Conservation (phyloP, 192 early-diverging fungal genomes). For the Backusella liffmaniae region DNA sequence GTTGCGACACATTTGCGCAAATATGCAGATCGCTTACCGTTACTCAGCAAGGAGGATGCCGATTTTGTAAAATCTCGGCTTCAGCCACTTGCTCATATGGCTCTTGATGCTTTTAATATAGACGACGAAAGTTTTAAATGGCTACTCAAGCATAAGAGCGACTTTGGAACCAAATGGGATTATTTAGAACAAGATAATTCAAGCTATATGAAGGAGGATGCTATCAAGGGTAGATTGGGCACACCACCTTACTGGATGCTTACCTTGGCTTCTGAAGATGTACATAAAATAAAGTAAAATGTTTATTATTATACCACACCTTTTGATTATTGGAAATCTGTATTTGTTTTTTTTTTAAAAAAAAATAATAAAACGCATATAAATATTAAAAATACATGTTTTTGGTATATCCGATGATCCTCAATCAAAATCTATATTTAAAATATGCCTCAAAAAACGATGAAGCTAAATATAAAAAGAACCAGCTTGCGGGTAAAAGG, state of each 20-base stretch:
- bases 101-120: conserved; percentile 39
- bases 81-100: conserved; percentile 48
- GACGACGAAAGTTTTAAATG: neutral
- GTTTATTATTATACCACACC: neutral
- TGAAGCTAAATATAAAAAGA: neutral
- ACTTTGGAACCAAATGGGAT: neutral
- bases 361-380: neutral
- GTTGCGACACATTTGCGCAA: conserved; percentile 41
- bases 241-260: conserved; percentile 57
- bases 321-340: neutral
- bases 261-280: conserved; percentile 1
- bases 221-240: conserved; percentile 25
- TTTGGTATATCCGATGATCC: neutral
- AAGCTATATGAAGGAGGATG: conserved; percentile 7
- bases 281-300: conserved; percentile 8
- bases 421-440: neutral
- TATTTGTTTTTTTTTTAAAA: conserved; percentile 5
- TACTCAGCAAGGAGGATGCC: conserved; percentile 25
- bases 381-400: neutral
- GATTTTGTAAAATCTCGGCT: conserved; percentile 23
- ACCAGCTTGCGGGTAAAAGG: neutral
- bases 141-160: neutral
- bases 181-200: conserved; percentile 6
- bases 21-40: conserved; percentile 28
- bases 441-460: neutral